A percentile compares a stretch with the other conserved stretches of the same genome.
Evolutionary conservation across 257 asterid genomes (phyloP).

Genomic region (Jasminum sambac): DNA sequence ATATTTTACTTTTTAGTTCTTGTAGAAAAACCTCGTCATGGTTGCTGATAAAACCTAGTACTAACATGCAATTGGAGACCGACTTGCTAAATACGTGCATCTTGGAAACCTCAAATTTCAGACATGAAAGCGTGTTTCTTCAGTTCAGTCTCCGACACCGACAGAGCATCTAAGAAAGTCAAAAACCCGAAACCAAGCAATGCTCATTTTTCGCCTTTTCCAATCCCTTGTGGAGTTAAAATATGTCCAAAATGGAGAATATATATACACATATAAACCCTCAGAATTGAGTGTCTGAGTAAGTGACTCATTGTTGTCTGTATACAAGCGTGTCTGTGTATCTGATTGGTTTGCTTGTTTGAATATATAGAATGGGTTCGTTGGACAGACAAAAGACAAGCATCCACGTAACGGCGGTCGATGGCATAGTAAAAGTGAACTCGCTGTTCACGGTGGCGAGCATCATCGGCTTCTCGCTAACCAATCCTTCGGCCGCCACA

Average conservation of each 20-base stretch:
- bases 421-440: conserved; percentile 30
- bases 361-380: conserved; percentile 31
- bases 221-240: conserved; percentile 13
- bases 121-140: neutral
- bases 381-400: conserved; percentile 6
- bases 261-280: neutral
- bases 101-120: neutral
- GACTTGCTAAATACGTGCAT: neutral
- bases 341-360: neutral
- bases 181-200: no score
- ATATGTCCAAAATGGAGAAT: neutral
- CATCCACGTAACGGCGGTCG: conserved; percentile 29
- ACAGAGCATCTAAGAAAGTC: no score
- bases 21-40: no score
- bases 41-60: no score
- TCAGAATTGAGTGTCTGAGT: conserved; percentile 33
- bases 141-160: no score
- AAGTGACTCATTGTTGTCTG: conserved; percentile 3
- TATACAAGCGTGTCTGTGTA: neutral
- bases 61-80: neutral
- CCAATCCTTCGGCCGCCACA: conserved; percentile 18
- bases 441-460: conserved; percentile 32
- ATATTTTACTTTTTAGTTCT: no score
- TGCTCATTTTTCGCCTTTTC: neutral
- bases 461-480: conserved; percentile 32